Evolutionary conservation across 75 land plant species (phyloP), one percentile per base, ranked within the genome.

Genomic region (Picea sitchensis): DNA sequence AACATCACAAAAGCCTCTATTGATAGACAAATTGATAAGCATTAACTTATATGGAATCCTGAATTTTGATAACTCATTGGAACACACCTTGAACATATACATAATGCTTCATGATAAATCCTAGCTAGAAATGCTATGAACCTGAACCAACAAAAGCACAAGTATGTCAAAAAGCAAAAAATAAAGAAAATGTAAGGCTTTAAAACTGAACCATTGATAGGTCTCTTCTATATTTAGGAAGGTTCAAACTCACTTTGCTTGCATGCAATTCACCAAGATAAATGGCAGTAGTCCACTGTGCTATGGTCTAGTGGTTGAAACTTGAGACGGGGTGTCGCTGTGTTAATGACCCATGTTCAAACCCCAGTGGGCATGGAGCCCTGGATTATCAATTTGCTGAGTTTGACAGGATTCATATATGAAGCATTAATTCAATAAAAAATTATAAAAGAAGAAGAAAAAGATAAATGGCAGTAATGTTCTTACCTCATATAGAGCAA

Each of bases 191-290:
- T n/a, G 2, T 38, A 69, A 69, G 41, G 11, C 44, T 71, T 21
- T 38, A 12, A 18, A 71, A 71, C 44, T 21, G 23, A 44, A 44
- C 54, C 0, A 71, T 7, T 44, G 23, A 47, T n/a, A 8, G 51
- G n/a, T 44, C 51, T 41, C 44, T 44, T 71, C 3, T 32, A 20
- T 15, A 20, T 71, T 71, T 44, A 21, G 36, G 74, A 2, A 44
- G 54, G 14, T 44, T 2, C n/a, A 44, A 44, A 44, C n/a, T n/a
- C 23, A 71, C 74, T 38, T 17, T 44, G n/a, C n/a, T 71, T 71
- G 74, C 54, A 71, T 71, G 54, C 74, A 71, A 20, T 71, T 47
- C n/a, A 44, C n/a, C 54, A 47, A 69, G 41, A 47, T 41, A 15
- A n/a, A 71, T 8, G 41, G 41, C 23, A 41, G 51, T 71, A 71